Evolutionary conservation across 1,284 basidiomycete species (phyloP), one percentile per base, ranked within the genome.

Genomic region (Sphagnurus paluster): DNA sequence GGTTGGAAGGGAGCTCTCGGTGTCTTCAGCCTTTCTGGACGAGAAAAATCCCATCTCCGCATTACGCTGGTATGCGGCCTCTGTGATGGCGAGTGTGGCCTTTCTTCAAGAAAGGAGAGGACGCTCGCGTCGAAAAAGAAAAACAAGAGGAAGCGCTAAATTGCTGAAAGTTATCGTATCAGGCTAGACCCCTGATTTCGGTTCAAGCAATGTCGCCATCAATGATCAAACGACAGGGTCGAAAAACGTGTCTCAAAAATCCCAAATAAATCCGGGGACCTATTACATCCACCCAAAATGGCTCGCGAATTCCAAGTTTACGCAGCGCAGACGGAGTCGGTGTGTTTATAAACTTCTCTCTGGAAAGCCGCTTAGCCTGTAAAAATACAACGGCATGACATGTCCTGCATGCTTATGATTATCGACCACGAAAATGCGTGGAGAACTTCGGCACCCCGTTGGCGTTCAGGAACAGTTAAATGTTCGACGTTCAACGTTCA

Each of bases 31-130:
- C 57, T 68, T 75, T 58, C 68, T 67, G 56, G 77, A 76, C 23
- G 78, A 75, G 61, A 81, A 81, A 61, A 81, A 77, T 21, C 79
- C 79, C 78, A 81, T 80, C 49, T 64, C 59, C 56, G 62, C 68
- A 69, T 68, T 58, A 61, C 61, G 55, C 37, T 47, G 42, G 38
- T 23, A 41, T 28, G 28, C 19, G 26, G 46, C 32, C 21, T 49
- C 17, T 17, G 32, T 14, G 33, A 19, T 39, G 29, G 4, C n/a
- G 23, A 47, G 37, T 30, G 36, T 20, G 26, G 24, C 24, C n/a
- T 28, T 39, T 19, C 3, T 11, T 44, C 42, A 30, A 21, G 20
- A 24, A 39, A 39, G 35, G 34, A n/a, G n/a, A 21, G 38, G 37
- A 32, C 21, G 28, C 24, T 44, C 37, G 40, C n/a, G 32, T 37